Base-by-base conservation (phyloP, 345 rosid genomes). In the Murraya koenigii region DNA sequence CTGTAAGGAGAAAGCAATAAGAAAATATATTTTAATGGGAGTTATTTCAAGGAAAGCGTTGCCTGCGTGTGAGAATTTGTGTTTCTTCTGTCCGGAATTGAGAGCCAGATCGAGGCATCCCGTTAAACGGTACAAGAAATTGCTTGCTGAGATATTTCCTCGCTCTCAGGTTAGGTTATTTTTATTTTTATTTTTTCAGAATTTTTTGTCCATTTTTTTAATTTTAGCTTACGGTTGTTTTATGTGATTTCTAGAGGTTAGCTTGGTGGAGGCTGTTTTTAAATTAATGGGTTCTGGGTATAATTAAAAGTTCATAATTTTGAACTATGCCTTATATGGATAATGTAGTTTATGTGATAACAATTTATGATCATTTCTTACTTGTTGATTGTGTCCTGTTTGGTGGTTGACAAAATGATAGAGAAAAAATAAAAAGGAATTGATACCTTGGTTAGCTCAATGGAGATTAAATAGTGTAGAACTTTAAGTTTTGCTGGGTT, bases 41-140 rank as follows among this genome's bases (percentile, higher is more conserved):
- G 84, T 81, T 38, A 81, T 91, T 2, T 86, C 93, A 1, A 83
- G 90, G 69, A 79, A 77, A 32, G 85, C 88, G 17, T 78, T 85
- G 78, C 95, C 93, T 14, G 88, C 78, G 0, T 87, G 91, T 61
- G 95, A 78, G 81, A 88, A 84, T 74, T 63, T 91, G 66, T 89
- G 93, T 78, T 89, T 82, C 85, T 89, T 85, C 72, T 86, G 95
- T 75, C 93, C 93, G 4, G 75, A 90, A 14, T 79, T 89, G 69
- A 85, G 93, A 0, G 79, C 91, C 8, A 89, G 97, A 85, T 92
- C 97, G 28, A 85, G 93, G 82, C 97, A 92, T 60, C 94, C 97
- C 9, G 87, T 92, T 11, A 90, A 88, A 74, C 85, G 94, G 66
- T 90, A 89, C 84, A 90, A 92, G 84, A 90, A 88, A 66, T 84